A percentile compares a stretch with the other conserved stretches of the same genome.
Evolutionary conservation across 2,329 filamentous ascomycete species (phyloP).

Genomic region (Ascomycota sp.): DNA sequence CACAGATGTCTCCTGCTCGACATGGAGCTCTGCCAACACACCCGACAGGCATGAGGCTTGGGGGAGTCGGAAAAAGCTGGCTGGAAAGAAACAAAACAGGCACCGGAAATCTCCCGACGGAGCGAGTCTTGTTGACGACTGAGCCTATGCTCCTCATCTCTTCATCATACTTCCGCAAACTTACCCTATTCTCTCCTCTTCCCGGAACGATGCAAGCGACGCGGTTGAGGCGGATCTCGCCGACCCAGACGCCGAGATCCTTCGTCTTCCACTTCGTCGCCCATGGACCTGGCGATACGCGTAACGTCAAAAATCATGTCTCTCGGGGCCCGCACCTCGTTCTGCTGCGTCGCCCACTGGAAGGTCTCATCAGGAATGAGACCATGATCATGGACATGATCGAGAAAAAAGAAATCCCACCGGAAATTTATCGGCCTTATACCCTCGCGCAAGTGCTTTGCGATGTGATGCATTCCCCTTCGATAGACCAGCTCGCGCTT

Average conservation of each 20-base stretch:
- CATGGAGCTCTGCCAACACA: no score
- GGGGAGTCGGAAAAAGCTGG: no score
- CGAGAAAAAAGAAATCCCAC: constrained; percentile 20
- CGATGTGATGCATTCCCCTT: constrained; percentile 28
- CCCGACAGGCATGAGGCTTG: no score
- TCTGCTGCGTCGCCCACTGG: constrained; percentile 3
- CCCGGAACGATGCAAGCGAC: neutral
- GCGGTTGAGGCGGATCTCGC: constrained; percentile 5
- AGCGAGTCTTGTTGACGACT: no score
- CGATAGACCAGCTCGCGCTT: constrained; percentile 11
- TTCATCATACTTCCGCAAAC: neutral
- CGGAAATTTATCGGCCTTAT: constrained; percentile 8
- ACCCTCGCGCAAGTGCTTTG: constrained; percentile 17
- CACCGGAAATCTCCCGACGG: no score
- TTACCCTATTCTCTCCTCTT: neutral
- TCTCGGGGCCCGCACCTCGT: constrained; percentile 4
- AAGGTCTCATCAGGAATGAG: constrained; percentile 11
- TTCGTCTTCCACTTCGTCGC: neutral
- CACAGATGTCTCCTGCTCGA: no score
- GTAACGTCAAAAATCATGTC: neutral
- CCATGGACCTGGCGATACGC: neutral
- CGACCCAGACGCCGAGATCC: neutral
- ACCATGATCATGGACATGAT: constrained; percentile 12
- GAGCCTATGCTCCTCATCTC: neutral
- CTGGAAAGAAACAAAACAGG: no score